Evolutionary conservation across 352 stramenopile species (phyloP).

Genomic region (Phytophthora cryptogea): DNA sequence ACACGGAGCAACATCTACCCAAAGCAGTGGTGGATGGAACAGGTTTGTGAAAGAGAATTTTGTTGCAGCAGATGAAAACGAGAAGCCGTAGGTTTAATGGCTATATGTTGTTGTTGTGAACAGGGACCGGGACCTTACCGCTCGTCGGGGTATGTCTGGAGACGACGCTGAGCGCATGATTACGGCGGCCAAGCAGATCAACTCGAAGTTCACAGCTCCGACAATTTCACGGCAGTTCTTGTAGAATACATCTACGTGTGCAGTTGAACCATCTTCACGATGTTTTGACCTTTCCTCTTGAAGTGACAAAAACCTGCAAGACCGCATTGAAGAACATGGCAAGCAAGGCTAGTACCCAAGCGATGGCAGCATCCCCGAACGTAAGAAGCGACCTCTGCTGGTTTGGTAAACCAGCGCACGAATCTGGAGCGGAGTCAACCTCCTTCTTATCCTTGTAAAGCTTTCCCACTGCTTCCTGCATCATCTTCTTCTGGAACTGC

Average conservation of each 20-base stretch:
- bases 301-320: slow-evolving; percentile 19
- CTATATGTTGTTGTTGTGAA: neutral
- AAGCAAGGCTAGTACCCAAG: slow-evolving; percentile 22
- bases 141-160: slow-evolving; percentile 61
- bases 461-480: slow-evolving; percentile 64
- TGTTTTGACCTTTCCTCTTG: slow-evolving; percentile 19
- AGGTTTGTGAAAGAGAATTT: slow-evolving; percentile 38
- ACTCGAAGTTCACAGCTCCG: slow-evolving; percentile 85
- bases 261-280: slow-evolving; percentile 3
- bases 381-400: slow-evolving; percentile 15
- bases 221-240: slow-evolving; percentile 86
- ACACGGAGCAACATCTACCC: slow-evolving; percentile 8
- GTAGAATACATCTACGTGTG: slow-evolving; percentile 26
- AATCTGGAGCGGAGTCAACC: slow-evolving; percentile 4
- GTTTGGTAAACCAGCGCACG: slow-evolving; percentile 6
- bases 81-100: neutral
- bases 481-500: slow-evolving; percentile 79
- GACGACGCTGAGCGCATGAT: slow-evolving; percentile 80
- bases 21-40: slow-evolving; percentile 53
- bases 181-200: slow-evolving; percentile 74
- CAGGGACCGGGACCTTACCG: slow-evolving; percentile 75
- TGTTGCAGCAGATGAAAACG: neutral
- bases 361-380: slow-evolving; percentile 21
- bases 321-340: slow-evolving; percentile 22
- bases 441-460: slow-evolving; percentile 77